Evolutionary conservation across 345 rosid species (phyloP).

Genomic region (Trapa incisa): DNA sequence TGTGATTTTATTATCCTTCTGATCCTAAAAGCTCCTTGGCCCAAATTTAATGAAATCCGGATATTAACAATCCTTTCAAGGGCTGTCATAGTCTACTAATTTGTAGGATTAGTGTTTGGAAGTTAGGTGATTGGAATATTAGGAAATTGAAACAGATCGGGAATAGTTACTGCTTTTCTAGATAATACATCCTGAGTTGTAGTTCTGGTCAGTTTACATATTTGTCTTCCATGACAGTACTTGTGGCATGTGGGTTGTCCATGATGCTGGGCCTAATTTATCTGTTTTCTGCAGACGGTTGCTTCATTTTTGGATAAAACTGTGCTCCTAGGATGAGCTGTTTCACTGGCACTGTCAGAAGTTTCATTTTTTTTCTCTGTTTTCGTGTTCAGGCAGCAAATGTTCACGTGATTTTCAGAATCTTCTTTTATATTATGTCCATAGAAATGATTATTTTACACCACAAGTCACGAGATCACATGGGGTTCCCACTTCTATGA

Average conservation of each 20-base stretch:
- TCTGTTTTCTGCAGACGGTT: not conserved
- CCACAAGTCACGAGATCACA: not conserved
- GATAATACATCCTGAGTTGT: too few relatives aligned
- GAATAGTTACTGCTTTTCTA: not conserved
- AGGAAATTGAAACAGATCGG: not conserved
- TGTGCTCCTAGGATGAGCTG: not conserved
- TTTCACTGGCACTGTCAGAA: not conserved
- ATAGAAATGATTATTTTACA: not conserved
- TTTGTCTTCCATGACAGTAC: not conserved
- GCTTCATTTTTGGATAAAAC: too few relatives aligned
- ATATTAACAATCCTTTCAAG: not conserved
- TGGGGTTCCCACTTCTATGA: not conserved
- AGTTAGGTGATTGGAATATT: not conserved
- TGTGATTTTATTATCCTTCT: not conserved
- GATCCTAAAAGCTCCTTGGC: too few relatives aligned
- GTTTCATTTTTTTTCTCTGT: not conserved
- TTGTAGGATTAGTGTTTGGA: not conserved
- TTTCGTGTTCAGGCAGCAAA: not conserved
- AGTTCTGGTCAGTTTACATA: not conserved
- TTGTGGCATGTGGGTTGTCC: slow-evolving; percentile 1
- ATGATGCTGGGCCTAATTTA: not conserved
- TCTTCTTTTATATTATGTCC: not conserved
- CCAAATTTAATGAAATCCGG: not conserved
- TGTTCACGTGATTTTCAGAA: not conserved
- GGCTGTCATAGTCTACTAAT: not conserved